A percentile compares a stretch with the other conserved stretches of the same genome.
phyloP scores from a whole-genome alignment of 345 rosid genomes.

The Eucalyptus guilfoylei region DNA sequence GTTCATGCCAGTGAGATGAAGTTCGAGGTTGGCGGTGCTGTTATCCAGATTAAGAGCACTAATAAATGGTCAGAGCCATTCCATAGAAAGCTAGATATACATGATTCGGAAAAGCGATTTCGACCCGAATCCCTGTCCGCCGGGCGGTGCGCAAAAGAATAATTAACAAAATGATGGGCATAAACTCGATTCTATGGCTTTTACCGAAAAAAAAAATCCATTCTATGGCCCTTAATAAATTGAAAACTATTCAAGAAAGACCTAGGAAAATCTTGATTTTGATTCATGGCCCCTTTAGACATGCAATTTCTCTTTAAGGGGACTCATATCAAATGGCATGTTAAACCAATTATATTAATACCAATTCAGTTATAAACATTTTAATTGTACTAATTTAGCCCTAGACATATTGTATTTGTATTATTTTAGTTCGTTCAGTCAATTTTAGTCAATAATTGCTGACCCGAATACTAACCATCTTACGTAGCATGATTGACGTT shows the following conservation, averaged over 20 bases:
- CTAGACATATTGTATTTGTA: too few species aligned
- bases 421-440: accelerated
- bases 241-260: not conserved
- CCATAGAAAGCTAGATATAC: not conserved
- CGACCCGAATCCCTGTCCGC: not conserved
- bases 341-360: too few species aligned
- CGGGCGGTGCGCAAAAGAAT: not conserved
- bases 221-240: not conserved
- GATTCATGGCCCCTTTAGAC: not conserved
- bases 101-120: not conserved
- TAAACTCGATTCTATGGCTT: not conserved
- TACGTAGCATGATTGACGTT: accelerated
- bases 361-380: accelerated
- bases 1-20: not conserved
- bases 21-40: not conserved
- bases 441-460: too few species aligned
- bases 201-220: too few species aligned
- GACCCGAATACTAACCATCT: accelerated
- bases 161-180: not conserved
- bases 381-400: accelerated
- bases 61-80: not conserved
- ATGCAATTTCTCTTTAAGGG: not conserved
- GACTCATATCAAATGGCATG: not conserved
- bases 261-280: not conserved
- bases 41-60: not conserved